These are phyloP conservation scores for Tetradesmus obliquus DNA, from an alignment of 139 green algal species.

Conservation along the genomic window DNA sequence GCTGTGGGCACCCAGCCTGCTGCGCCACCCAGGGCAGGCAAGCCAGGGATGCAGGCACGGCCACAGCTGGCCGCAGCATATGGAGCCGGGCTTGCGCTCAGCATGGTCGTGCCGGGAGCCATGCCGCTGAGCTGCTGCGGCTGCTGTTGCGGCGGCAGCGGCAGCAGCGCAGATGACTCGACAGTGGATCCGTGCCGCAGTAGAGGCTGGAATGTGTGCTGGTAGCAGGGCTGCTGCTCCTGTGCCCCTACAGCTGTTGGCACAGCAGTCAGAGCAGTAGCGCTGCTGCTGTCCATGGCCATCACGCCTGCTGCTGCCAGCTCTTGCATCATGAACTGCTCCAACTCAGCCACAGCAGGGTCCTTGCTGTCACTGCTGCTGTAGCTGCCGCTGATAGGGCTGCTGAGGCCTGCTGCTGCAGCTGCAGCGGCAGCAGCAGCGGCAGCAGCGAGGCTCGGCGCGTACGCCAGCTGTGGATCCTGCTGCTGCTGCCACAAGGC, in stretches of 20 bases:
- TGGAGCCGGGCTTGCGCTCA: neutral
- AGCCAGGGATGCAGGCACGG: neutral
- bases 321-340: neutral
- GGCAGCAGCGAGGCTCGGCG: neutral
- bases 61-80: neutral
- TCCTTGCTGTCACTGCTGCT: slow-evolving; percentile 18
- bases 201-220: too few relatives aligned
- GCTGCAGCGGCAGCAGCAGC: slow-evolving; percentile 1
- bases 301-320: neutral
- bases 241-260: neutral
- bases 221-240: neutral
- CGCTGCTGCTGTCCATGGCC: neutral
- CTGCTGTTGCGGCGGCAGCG: neutral
- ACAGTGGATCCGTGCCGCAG: too few relatives aligned
- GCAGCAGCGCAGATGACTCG: neutral
- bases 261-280: neutral
- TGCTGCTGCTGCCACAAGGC: neutral
- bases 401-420: neutral
- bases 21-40: too few relatives aligned
- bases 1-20: neutral
- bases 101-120: too few relatives aligned
- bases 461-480: neutral
- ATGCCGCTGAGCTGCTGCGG: neutral
- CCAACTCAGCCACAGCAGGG: neutral
- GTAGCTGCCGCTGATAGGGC: neutral